A percentile compares a stretch with the other conserved stretches of the same genome.
Conservation (phyloP, 164 flowering plant genomes). For the Santalum album region DNA sequence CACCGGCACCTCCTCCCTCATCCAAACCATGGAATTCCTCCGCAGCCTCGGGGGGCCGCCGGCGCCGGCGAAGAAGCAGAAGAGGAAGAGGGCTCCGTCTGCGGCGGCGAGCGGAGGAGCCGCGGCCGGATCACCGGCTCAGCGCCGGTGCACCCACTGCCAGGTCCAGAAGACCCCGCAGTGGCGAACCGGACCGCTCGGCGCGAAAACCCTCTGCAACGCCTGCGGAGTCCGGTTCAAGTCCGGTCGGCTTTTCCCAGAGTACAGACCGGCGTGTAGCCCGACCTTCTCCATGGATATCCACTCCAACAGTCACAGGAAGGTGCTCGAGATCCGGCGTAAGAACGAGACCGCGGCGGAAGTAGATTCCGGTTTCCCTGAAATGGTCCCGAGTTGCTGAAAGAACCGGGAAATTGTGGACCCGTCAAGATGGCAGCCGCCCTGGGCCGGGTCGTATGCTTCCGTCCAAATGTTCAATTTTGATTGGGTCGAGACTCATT, state of each 20-base stretch:
- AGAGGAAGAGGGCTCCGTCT: constrained; percentile 23
- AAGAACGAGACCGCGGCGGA: constrained; percentile 33
- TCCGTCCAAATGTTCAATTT: not conserved
- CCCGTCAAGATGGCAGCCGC: too few species aligned
- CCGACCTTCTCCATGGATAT: constrained; percentile 61
- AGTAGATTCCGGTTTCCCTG: constrained; percentile 16
- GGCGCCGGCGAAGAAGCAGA: constrained; percentile 33
- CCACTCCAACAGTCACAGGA: constrained; percentile 80
- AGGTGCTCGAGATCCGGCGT: constrained; percentile 70
- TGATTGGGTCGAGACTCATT: not conserved
- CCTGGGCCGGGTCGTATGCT: not conserved
- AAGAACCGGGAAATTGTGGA: too few species aligned
- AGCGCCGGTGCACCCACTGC: constrained; percentile 69
- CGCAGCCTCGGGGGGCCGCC: constrained; percentile 2
- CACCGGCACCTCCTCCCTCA: constrained; percentile 13
- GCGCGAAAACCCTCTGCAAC: constrained; percentile 81
- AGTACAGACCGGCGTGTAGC: constrained; percentile 83
- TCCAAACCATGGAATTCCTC: constrained; percentile 15
- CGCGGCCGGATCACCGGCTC: constrained; percentile 8
- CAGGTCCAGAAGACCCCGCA: constrained; percentile 81
- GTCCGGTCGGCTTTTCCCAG: constrained; percentile 84
- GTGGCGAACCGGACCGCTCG: constrained; percentile 87
- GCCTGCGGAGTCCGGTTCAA: constrained; percentile 92
- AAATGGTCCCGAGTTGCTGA: constrained; percentile 30
- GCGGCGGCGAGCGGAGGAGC: constrained; percentile 14